These are phyloP conservation scores for Saccharomyces hybrid DNA, from an alignment of 1,139 yeast species.

Conservation along the genomic window DNA sequence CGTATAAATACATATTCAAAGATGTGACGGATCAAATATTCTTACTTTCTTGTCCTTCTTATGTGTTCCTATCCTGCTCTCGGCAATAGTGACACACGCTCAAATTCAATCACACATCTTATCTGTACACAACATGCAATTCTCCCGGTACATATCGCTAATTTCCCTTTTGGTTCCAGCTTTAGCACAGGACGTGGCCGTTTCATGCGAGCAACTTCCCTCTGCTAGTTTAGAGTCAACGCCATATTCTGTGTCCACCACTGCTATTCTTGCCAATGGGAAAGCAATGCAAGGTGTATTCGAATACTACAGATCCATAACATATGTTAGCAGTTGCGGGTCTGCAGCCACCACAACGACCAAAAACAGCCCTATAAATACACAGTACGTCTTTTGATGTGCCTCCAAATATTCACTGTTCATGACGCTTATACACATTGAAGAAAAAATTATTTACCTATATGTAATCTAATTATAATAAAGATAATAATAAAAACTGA, in stretches of 20 bases:
- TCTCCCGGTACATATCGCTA: not conserved
- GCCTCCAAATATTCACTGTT: not conserved
- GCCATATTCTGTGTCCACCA: constrained; percentile 20
- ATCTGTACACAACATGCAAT: not conserved
- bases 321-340: constrained; percentile 18
- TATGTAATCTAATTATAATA: not conserved
- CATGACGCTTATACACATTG: not conserved
- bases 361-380: not conserved
- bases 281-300: constrained; percentile 16
- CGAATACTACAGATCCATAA: constrained; percentile 20
- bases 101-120: too few species aligned
- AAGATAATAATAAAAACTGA: too few species aligned
- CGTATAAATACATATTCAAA: too few species aligned
- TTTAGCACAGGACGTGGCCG: constrained; percentile 6
- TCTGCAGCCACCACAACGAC: not conserved
- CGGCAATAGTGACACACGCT: too few species aligned
- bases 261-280: constrained; percentile 17
- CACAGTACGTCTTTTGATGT: not conserved
- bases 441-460: not conserved
- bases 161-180: constrained; percentile 2
- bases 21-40: too few species aligned
- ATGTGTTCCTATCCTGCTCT: too few species aligned
- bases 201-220: constrained; percentile 24
- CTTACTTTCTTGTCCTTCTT: too few species aligned
- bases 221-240: constrained; percentile 18